Evolutionary conservation across 352 stramenopile genomes (phyloP), one percentile per base, ranked within the genome.

Genomic region (Pythium monospermum): DNA sequence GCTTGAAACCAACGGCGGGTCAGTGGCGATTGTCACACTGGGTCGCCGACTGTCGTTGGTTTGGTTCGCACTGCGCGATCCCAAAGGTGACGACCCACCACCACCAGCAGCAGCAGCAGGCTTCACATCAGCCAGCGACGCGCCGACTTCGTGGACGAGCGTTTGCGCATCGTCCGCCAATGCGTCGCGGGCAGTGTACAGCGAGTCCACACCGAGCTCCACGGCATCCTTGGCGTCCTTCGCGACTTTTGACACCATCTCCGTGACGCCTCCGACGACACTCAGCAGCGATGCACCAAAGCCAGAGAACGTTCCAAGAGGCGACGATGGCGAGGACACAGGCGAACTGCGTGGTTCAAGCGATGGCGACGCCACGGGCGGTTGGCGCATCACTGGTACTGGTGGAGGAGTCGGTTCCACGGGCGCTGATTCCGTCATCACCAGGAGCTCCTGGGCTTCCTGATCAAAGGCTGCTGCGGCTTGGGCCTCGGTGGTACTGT

Each of bases 161-260:
- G 60, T 67, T 37, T 88, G 68, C 4, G 78, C 73, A 59, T 92
- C 78, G 43, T 92, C 81, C 2, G 74, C 68, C 0, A 90, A 53
- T 6, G 59, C 64, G 43, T 92, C 81, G 44, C 79, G 83, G 3
- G 77, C 77, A 12, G 73, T 87, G 32, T 88, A 87, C 13, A 92
- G 49, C 15, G 73, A 80, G 51, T 92, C 81, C 2, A 92, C 76
- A 6, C 75, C 57, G 39, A 77, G 84, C 32, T 92, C 78, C 3
- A 92, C 65, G 0, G 53, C 78, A 27, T 88, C 78, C 57, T 89
- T 90, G 21, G 81, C 81, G 28, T 87, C 75, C 44, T 84, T 82
- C 6, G 82, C 81, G 0, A 75, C 82, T 49, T 86, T 87, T 15
- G 85, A 65, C 15, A 92, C 75, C 37, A 83, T 69, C 13, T 78